Base-by-base conservation (phyloP, 768 basidiomycete genomes). In the Kwoniella newhampshirensis region DNA sequence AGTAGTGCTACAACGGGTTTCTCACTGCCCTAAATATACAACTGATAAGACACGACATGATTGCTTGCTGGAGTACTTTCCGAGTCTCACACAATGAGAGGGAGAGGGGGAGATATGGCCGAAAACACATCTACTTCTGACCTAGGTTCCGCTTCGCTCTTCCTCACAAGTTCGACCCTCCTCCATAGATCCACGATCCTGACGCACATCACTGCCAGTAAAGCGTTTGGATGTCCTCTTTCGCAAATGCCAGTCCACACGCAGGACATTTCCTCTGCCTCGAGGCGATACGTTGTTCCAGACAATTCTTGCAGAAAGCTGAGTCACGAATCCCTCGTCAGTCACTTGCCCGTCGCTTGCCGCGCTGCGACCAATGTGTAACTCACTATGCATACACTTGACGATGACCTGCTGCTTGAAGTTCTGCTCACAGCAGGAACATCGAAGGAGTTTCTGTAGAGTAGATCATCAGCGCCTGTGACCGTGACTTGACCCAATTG, bases 231-330 rank as follows among this genome's bases (percentile, higher is more conserved):
- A 91, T 89, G 61, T 98, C 92, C 46, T 85, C 86, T 65, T 86
- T 84, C 4, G 87, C 86, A 78, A 98, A 98, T 1, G 82, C 76
- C 28, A 87, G 69, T 60, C 87, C 86, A 73, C 93, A 98, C 5
- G 87, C 86, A 21, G 92, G 92, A 77, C 93, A 98, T 75, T 93
- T 93, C 25, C 93, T 86, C 73, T 96, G 92, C 57, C 93, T 85
- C 15, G 88, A 91, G 25, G 86, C 78, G 64, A 97, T 82, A 39
- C 94, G 86, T n/a, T 85, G 81, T 61, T 96, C 92, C 30, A 97
- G 71, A 87, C 96, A 52, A 26, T 78, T 66, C 26, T 71, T 74
- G 68, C 78, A 79, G 77, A 93, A 93, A 0, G 90, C 91, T 91
- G 62, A n/a, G 51, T 32, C 50, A n/a, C n/a, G n/a, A n/a, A n/a